Percentiles rank a stretch among this genome's conserved stretches.
phyloP scores from a whole-genome alignment of 1,284 basidiomycete genomes.

The Cutaneotrichosporon mucoides region DNA sequence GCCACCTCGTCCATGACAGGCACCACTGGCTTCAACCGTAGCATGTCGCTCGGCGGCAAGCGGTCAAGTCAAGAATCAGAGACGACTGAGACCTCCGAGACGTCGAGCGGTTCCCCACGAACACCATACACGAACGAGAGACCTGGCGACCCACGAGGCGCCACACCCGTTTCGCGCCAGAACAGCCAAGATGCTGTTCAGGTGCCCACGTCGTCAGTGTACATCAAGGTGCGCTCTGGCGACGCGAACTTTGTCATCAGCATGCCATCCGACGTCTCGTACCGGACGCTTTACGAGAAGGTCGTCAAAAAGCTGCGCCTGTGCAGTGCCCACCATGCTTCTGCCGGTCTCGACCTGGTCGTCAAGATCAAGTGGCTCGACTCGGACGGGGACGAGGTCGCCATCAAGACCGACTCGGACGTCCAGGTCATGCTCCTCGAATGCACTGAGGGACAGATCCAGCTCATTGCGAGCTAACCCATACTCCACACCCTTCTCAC shows the following conservation, averaged over 20 bases:
- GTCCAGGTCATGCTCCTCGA: conserved; percentile 44
- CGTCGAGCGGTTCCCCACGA: conserved; percentile 42
- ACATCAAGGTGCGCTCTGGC: conserved; percentile 60
- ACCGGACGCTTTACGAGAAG: conserved; percentile 76
- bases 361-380: conserved; percentile 45
- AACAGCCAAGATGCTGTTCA: conserved; percentile 22
- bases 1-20: conserved; percentile 30
- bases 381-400: conserved; percentile 41
- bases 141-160: conserved; percentile 45
- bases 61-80: conserved; percentile 39
- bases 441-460: conserved; percentile 17
- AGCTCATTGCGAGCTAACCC: conserved; percentile 14
- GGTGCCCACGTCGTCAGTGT: conserved; percentile 50
- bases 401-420: conserved; percentile 40
- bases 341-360: conserved; percentile 67
- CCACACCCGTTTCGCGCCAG: conserved; percentile 34
- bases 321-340: conserved; percentile 70
- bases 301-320: conserved; percentile 87
- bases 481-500: not conserved
- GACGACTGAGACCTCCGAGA: conserved; percentile 47
- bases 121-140: conserved; percentile 56
- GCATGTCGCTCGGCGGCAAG: conserved; percentile 22
- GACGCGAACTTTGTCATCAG: conserved; percentile 74
- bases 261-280: conserved; percentile 71
- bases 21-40: conserved; percentile 35